phyloP scores from a whole-genome alignment of 2,329 filamentous ascomycete species.

The Macroventuria anomochaeta region DNA sequence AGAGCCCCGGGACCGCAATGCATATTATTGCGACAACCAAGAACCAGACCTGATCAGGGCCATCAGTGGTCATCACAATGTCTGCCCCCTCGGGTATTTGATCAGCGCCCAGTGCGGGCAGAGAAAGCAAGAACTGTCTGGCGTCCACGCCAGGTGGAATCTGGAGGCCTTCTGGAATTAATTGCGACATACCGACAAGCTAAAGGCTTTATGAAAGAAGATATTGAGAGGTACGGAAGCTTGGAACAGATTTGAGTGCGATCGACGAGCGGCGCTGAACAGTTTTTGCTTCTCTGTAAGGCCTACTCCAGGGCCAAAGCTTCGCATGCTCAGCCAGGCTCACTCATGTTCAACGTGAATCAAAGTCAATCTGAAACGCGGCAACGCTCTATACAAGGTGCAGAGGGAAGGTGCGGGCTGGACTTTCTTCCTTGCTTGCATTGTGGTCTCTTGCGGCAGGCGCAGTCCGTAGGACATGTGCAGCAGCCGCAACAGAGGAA shows the following conservation, averaged over 20 bases:
- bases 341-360: neutral
- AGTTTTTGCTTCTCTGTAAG: neutral
- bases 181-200: slow-evolving; percentile 1
- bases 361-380: slow-evolving; percentile 1
- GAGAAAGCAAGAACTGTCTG: slow-evolving; percentile 19
- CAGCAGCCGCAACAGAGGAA: neutral
- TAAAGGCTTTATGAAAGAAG: neutral
- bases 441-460: neutral
- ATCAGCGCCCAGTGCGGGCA: slow-evolving; percentile 21
- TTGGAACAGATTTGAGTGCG: neutral
- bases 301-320: neutral
- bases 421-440: slow-evolving; percentile 1
- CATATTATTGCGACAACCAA: slow-evolving; percentile 30
- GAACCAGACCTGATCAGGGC: slow-evolving; percentile 35
- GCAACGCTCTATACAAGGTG: neutral
- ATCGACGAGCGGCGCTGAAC: neutral
- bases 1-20: slow-evolving; percentile 29
- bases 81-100: slow-evolving; percentile 29
- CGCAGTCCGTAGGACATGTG: neutral
- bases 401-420: neutral
- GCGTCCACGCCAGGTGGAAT: slow-evolving; percentile 23
- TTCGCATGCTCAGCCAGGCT: neutral
- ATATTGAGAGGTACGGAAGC: neutral
- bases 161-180: slow-evolving; percentile 2
- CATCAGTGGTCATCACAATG: slow-evolving; percentile 27